Percentiles rank a stretch among this genome's conserved stretches.
phyloP scores from a whole-genome alignment of 1,284 basidiomycete species.

The Ustilago nuda region DNA sequence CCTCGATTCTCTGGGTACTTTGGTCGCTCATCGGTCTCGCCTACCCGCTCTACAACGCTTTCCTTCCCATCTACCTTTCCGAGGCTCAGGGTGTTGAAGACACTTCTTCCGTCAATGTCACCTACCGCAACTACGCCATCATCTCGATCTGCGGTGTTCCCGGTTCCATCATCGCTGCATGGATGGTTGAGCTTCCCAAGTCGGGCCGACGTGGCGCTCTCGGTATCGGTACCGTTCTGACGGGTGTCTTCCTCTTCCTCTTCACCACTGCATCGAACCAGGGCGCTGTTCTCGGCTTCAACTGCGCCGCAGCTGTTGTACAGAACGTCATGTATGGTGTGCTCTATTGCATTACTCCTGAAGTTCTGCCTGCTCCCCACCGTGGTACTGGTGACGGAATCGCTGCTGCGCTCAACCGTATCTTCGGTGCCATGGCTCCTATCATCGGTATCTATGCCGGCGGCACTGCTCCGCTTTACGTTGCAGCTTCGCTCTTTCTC shows the following conservation, averaged over 20 bases:
- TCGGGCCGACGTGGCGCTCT: slow-evolving; percentile 66
- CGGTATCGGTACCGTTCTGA: slow-evolving; percentile 64
- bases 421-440: slow-evolving; percentile 64
- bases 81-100: slow-evolving; percentile 35
- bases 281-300: slow-evolving; percentile 60
- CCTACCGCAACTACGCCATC: slow-evolving; percentile 67
- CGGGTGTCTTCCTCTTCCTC: slow-evolving; percentile 68
- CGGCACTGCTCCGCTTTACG: slow-evolving; percentile 55
- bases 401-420: slow-evolving; percentile 61
- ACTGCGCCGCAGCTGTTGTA: slow-evolving; percentile 58
- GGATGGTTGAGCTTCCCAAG: slow-evolving; percentile 65
- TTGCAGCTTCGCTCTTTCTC: slow-evolving; percentile 61
- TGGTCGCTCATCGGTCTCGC: slow-evolving; percentile 68
- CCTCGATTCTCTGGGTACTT: slow-evolving; percentile 56
- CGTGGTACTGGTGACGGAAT: slow-evolving; percentile 68
- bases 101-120: slow-evolving; percentile 27
- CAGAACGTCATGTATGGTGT: slow-evolving; percentile 61
- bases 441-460: slow-evolving; percentile 64
- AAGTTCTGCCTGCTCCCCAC: slow-evolving; percentile 64
- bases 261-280: slow-evolving; percentile 58
- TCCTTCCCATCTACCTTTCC: slow-evolving; percentile 64
- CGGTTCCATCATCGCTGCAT: slow-evolving; percentile 65
- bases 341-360: slow-evolving; percentile 65
- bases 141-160: slow-evolving; percentile 68
- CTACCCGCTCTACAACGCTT: slow-evolving; percentile 69